Evolutionary conservation across 2,329 filamentous ascomycete species (phyloP).

Genomic region (Trichoderma breve): DNA sequence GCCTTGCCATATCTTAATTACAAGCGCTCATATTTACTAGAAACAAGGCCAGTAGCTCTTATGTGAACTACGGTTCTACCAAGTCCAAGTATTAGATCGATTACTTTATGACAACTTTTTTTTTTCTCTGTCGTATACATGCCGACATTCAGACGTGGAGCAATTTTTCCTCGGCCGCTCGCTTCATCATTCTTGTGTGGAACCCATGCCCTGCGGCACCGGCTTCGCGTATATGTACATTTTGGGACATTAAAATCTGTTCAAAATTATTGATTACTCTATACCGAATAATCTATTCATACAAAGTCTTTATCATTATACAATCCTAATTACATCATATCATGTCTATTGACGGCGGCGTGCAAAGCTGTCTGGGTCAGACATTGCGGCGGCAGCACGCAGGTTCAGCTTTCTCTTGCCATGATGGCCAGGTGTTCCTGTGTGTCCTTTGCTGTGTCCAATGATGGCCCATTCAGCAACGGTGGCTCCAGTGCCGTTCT

Average conservation of each 20-base stretch:
- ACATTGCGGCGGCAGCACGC: neutral
- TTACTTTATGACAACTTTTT: no score
- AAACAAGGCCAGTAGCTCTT: neutral
- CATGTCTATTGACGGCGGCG: neutral
- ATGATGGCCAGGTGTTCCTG: neutral
- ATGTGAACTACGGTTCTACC: neutral
- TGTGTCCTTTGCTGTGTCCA: conserved; percentile 1
- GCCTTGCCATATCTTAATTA: neutral
- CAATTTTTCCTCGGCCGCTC: no score
- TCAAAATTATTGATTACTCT: conserved; percentile 2
- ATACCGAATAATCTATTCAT: neutral
- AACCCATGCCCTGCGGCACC: no score
- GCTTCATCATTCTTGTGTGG: no score
- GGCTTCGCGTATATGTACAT: no score
- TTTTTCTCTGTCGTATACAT: no score
- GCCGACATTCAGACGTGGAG: no score
- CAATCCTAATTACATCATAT: neutral
- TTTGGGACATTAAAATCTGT: neutral
- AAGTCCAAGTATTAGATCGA: neutral
- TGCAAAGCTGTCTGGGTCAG: neutral
- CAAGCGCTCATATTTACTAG: neutral
- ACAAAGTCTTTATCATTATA: neutral
- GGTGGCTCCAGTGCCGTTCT: conserved; percentile 24
- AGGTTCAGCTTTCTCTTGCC: conserved; percentile 1
- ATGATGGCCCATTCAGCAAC: conserved; percentile 26